A percentile compares a stretch with the other conserved stretches of the same genome.
Conservation (phyloP, 805 yeast species). For the Kurtzmaniella cleridarum region DNA sequence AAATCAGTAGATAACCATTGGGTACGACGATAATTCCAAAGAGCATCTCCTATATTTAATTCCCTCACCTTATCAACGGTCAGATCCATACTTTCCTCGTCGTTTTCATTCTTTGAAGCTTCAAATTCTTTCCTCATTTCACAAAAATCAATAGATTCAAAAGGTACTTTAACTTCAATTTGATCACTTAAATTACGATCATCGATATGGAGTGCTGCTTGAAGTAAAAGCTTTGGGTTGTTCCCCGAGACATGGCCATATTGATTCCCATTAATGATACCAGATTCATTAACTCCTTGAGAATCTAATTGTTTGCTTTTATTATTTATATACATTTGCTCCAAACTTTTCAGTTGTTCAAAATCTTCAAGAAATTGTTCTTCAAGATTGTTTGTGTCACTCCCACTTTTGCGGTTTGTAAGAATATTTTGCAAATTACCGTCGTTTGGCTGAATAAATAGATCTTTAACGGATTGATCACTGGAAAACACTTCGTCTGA, state of each 20-base stretch:
- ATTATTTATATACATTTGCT: conserved; percentile 20
- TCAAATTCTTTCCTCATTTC: conserved; percentile 28
- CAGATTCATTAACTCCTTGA: too few relatives aligned
- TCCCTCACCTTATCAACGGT: conserved; percentile 3
- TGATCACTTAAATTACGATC: too few relatives aligned
- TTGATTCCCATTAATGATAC: too few relatives aligned
- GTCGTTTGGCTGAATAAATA: conserved; percentile 30
- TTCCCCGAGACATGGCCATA: too few relatives aligned
- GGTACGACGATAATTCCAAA: conserved; percentile 67
- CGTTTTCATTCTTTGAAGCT: conserved; percentile 1
- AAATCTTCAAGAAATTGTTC: conserved; percentile 27
- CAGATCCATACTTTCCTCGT: conserved; percentile 2
- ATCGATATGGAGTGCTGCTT: too few relatives aligned
- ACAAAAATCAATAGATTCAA: conserved; percentile 21
- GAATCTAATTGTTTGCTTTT: too few relatives aligned
- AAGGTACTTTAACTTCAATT: conserved; percentile 7
- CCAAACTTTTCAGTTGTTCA: conserved; percentile 26
- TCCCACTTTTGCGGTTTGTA: too few relatives aligned
- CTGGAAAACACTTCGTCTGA: conserved; percentile 46
- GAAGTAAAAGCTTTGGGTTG: too few relatives aligned
- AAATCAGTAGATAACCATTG: conserved; percentile 53
- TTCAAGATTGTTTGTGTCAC: conserved; percentile 13
- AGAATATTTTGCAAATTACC: too few relatives aligned
- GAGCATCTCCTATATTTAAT: conserved; percentile 43
- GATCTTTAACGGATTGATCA: conserved; percentile 45